Evolutionary conservation across 192 early-diverging fungal species (phyloP).

Genomic region (Backusella macrospora): DNA sequence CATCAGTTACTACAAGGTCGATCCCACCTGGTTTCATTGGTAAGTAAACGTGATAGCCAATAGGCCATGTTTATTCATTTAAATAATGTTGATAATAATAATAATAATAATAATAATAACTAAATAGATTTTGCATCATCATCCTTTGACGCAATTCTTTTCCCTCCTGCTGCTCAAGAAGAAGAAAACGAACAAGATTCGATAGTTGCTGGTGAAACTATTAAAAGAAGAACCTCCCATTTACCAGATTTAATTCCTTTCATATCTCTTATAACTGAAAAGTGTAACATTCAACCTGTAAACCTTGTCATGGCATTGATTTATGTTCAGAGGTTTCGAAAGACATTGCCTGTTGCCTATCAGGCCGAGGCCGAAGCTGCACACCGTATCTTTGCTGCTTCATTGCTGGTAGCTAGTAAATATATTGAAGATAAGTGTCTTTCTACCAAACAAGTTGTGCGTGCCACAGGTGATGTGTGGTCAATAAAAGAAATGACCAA

Average conservation of each 20-base stretch:
- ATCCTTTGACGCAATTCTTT: constrained; percentile 43
- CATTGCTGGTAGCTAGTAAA: constrained; percentile 44
- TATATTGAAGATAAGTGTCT: constrained; percentile 40
- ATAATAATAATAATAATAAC: too few relatives aligned
- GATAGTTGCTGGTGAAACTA: neutral
- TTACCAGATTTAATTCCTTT: constrained; percentile 42
- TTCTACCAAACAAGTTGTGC: constrained; percentile 39
- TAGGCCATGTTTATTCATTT: neutral
- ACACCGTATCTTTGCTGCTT: constrained; percentile 45
- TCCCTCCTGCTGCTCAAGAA: constrained; percentile 21
- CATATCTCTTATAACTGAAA: constrained; percentile 42
- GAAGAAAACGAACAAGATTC: neutral
- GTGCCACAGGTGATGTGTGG: constrained; percentile 45
- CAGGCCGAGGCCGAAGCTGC: constrained; percentile 42
- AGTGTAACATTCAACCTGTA: constrained; percentile 35
- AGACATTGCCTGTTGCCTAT: constrained; percentile 39
- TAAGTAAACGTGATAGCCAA: neutral
- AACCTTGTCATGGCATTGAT: constrained; percentile 43
- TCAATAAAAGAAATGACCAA: constrained; percentile 44
- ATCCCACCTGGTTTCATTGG: constrained; percentile 38
- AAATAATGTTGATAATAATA: neutral
- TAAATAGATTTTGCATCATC: constrained; percentile 39
- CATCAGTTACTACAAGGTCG: constrained; percentile 18
- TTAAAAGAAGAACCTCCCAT: constrained; percentile 24
- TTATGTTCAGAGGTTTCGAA: constrained; percentile 43